Percentiles rank a stretch among this genome's conserved stretches.
Evolutionary conservation across 1,284 basidiomycete species (phyloP).

Genomic region (Cerioporus squamosus): DNA sequence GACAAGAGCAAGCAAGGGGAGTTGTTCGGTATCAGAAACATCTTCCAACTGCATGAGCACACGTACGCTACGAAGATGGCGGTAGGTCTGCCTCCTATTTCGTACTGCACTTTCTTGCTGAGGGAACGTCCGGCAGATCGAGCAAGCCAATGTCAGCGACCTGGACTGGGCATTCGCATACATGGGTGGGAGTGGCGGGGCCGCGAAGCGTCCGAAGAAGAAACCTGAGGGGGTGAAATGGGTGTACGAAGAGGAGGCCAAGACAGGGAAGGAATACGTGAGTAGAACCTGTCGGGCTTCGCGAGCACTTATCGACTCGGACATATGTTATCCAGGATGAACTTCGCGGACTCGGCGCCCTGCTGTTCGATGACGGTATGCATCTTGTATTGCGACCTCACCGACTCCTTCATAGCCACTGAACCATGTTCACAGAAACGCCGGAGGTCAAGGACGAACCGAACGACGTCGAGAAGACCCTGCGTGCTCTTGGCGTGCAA

Average conservation of each 20-base stretch:
- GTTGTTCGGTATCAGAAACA: conserved; percentile 82
- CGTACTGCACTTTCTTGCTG: not conserved
- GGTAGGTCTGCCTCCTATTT: conserved; percentile 45
- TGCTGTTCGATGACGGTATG: conserved; percentile 74
- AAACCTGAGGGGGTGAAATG: conserved; percentile 43
- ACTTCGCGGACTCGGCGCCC: conserved; percentile 62
- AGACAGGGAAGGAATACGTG: conserved; percentile 58
- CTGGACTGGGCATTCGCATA: conserved; percentile 80
- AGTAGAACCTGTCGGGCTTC: conserved; percentile 2
- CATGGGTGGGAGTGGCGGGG: conserved; percentile 49
- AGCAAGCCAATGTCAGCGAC: conserved; percentile 70
- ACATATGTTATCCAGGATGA: conserved; percentile 52
- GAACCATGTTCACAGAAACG: conserved; percentile 22
- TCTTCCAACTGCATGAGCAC: conserved; percentile 79
- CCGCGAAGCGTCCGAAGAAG: conserved; percentile 28
- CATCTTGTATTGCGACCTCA: not conserved
- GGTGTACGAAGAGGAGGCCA: conserved; percentile 55
- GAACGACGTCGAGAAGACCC: conserved; percentile 57
- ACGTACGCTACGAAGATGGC: conserved; percentile 75
- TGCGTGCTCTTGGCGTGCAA: conserved; percentile 62
- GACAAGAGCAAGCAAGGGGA: conserved; percentile 77
- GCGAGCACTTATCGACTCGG: too few relatives aligned
- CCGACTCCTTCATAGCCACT: not conserved
- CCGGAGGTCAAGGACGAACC: conserved; percentile 35
- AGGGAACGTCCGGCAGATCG: conserved; percentile 55